phyloP scores from a whole-genome alignment of 2,329 filamentous ascomycete genomes.

The Sporothrix luriei region DNA sequence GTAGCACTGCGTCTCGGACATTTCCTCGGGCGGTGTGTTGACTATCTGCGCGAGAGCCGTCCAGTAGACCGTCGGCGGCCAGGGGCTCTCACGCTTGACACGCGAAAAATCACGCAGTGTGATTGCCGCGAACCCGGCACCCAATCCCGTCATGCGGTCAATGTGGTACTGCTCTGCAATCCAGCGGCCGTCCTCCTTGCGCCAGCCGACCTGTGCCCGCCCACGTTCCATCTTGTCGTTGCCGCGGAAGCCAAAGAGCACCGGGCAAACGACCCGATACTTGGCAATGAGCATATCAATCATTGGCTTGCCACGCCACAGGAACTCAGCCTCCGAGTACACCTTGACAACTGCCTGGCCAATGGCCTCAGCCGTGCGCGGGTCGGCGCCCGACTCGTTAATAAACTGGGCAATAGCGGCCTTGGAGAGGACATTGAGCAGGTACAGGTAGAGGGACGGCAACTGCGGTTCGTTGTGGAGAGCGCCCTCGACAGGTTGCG shows the following conservation, averaged over 20 bases:
- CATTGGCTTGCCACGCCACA: constrained; percentile 65
- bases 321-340: constrained; percentile 65
- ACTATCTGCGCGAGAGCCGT: constrained; percentile 72
- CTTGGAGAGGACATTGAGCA: constrained; percentile 72
- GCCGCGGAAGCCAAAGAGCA: constrained; percentile 81
- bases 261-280: constrained; percentile 76
- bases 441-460: constrained; percentile 67
- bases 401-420: constrained; percentile 66
- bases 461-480: constrained; percentile 51
- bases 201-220: constrained; percentile 72
- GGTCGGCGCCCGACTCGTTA: constrained; percentile 61
- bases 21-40: constrained; percentile 68
- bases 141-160: constrained; percentile 81
- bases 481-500: constrained; percentile 46
- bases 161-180: constrained; percentile 72
- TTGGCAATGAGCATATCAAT: constrained; percentile 82
- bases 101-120: constrained; percentile 80
- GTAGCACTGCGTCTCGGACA: constrained; percentile 72
- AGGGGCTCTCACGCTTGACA: constrained; percentile 69
- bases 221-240: constrained; percentile 72
- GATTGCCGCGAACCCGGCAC: constrained; percentile 80
- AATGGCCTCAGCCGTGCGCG: constrained; percentile 68
- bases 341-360: constrained; percentile 70
- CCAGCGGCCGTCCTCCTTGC: constrained; percentile 61
- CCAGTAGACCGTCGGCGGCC: constrained; percentile 83